A percentile compares a stretch with the other conserved stretches of the same genome.
Evolutionary conservation across 768 basidiomycete genomes (phyloP).

Genomic region (Pleurotus salmoneostramineus): DNA sequence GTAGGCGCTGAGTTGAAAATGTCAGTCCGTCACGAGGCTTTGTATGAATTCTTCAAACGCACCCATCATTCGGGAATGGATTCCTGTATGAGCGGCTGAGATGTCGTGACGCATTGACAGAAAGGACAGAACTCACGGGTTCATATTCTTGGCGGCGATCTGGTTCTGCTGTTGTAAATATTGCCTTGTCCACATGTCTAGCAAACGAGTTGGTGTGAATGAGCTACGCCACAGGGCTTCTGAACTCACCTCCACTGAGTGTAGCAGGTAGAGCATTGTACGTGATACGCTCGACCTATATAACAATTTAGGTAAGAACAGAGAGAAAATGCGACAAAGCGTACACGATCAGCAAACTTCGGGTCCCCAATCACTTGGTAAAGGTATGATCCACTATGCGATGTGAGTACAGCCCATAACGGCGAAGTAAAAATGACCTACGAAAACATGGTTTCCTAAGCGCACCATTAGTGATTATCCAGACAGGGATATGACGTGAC

Average conservation of each 20-base stretch:
- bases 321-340: background rate
- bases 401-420: background rate
- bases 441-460: slow-evolving; percentile 60
- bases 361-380: slow-evolving; percentile 55
- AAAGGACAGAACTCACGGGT: slow-evolving; percentile 26
- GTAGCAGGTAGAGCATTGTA: slow-evolving; percentile 50
- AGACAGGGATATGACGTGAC: slow-evolving; percentile 12
- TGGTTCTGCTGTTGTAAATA: slow-evolving; percentile 60
- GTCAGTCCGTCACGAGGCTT: background rate
- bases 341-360: slow-evolving; percentile 44
- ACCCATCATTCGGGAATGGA: slow-evolving; percentile 52
- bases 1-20: slow-evolving; percentile 21
- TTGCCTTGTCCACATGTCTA: slow-evolving; percentile 57
- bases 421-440: slow-evolving; percentile 19
- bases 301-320: background rate
- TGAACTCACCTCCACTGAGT: slow-evolving; percentile 37
- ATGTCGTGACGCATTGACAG: background rate
- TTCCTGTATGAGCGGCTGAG: slow-evolving; percentile 25
- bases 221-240: slow-evolving; percentile 9
- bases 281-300: slow-evolving; percentile 39
- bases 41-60: slow-evolving; percentile 10
- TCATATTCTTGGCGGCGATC: slow-evolving; percentile 53
- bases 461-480: background rate
- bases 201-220: slow-evolving; percentile 2
- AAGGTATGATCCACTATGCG: slow-evolving; percentile 43